phyloP scores from a whole-genome alignment of 2,329 filamentous ascomycete genomes.

The Fusarium caatingaense region DNA sequence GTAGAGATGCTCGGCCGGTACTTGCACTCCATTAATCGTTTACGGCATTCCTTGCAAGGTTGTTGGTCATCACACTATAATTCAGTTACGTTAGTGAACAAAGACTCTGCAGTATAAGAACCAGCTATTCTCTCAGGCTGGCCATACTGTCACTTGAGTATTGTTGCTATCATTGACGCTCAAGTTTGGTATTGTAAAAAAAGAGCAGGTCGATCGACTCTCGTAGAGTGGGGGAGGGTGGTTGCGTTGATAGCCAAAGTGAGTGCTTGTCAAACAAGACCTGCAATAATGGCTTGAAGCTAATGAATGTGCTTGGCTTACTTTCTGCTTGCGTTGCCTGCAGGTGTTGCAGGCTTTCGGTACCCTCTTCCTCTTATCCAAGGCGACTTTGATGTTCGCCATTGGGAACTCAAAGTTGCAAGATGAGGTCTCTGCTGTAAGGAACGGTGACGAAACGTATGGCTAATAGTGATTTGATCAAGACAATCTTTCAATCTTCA shows the following conservation, averaged over 20 bases:
- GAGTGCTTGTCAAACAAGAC: not conserved
- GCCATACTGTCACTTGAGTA: not conserved
- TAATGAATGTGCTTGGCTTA: constrained; percentile 49
- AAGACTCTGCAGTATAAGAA: not conserved
- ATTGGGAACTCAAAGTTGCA: constrained; percentile 46
- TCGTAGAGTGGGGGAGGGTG: not conserved
- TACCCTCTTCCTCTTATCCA: constrained; percentile 71
- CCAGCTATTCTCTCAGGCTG: not conserved
- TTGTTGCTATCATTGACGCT: not conserved
- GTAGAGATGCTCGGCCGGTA: constrained; percentile 12
- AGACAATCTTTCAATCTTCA: not conserved
- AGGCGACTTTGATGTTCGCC: constrained; percentile 66
- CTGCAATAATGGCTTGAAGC: not conserved
- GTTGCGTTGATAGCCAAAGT: not conserved
- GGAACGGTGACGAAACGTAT: not conserved
- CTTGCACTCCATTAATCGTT: constrained; percentile 44
- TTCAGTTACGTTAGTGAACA: constrained; percentile 3
- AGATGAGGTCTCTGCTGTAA: not conserved
- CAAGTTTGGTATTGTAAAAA: not conserved
- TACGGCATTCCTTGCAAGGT: constrained; percentile 69
- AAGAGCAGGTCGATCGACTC: not conserved
- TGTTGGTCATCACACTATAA: constrained; percentile 67
- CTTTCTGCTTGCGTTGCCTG: constrained; percentile 76
- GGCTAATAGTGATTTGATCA: not conserved
- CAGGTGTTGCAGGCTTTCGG: constrained; percentile 73